Evolutionary conservation across 2,329 filamentous ascomycete genomes (phyloP).

Genomic region (Beauveria sp.): DNA sequence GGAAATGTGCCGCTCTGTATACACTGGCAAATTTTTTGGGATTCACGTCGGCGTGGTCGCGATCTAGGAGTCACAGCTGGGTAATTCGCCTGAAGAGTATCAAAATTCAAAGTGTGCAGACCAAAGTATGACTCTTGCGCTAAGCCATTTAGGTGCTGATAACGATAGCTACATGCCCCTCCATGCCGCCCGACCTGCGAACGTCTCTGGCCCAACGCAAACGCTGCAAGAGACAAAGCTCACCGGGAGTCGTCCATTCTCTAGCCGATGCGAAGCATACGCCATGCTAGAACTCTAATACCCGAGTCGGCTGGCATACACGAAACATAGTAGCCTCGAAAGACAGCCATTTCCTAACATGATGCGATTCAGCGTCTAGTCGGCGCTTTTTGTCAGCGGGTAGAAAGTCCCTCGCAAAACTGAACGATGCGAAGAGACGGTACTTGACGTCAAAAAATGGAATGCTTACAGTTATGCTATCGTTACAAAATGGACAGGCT

Average conservation of each 20-base stretch:
- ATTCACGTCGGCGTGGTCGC: constrained; percentile 14
- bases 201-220: background rate
- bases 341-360: background rate
- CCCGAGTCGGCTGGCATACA: no score
- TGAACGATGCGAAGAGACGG: no score
- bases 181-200: constrained; percentile 11
- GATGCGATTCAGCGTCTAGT: background rate
- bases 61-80: constrained; percentile 16
- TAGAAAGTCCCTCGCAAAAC: no score
- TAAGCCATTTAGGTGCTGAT: constrained; percentile 28
- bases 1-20: background rate
- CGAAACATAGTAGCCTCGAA: no score
- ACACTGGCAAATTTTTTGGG: background rate
- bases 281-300: no score
- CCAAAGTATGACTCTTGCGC: constrained; percentile 31
- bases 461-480: no score
- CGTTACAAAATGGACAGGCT: no score
- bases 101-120: constrained; percentile 37
- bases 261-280: no score
- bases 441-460: no score
- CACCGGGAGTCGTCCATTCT: no score
- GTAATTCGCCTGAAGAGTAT: constrained; percentile 28
- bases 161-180: constrained; percentile 32
- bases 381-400: no score
- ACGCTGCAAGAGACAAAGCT: no score